phyloP scores from a whole-genome alignment of 164 flowering plant genomes.

The Sedum album region DNA sequence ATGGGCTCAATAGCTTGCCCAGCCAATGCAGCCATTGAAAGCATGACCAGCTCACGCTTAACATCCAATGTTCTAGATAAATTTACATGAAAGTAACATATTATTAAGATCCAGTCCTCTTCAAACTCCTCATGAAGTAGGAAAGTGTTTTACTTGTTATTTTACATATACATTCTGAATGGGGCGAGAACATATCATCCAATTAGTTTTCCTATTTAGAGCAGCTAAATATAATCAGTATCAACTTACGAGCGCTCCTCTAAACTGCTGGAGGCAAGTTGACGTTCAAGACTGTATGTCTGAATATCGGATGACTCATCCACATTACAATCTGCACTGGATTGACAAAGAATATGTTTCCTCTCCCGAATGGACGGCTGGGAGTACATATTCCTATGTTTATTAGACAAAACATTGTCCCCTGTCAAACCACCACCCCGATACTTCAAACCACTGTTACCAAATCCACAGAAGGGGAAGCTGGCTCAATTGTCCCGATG shows the following conservation, averaged over 20 bases:
- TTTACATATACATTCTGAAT: neutral
- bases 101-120: neutral
- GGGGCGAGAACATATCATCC: neutral
- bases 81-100: neutral
- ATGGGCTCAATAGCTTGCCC: conserved; percentile 91
- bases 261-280: neutral
- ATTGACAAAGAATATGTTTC: neutral
- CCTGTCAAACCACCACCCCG: neutral
- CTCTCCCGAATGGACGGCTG: neutral
- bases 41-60: conserved; percentile 53
- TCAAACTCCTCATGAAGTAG: neutral
- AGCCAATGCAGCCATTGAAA: conserved; percentile 77
- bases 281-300: neutral
- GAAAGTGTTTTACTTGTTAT: neutral
- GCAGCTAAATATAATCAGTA: neutral
- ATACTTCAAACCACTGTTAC: neutral
- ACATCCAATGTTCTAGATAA: conserved; percentile 20
- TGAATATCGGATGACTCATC: neutral
- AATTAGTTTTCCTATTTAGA: neutral
- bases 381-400: neutral
- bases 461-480: neutral
- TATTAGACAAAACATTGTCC: neutral
- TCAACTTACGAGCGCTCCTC: neutral
- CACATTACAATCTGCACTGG: conserved; percentile 2
- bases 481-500: neutral